A percentile compares a stretch with the other conserved stretches of the same genome.
Evolutionary conservation across 768 basidiomycete species (phyloP).

Genomic region (Plicaturopsis crispa): DNA sequence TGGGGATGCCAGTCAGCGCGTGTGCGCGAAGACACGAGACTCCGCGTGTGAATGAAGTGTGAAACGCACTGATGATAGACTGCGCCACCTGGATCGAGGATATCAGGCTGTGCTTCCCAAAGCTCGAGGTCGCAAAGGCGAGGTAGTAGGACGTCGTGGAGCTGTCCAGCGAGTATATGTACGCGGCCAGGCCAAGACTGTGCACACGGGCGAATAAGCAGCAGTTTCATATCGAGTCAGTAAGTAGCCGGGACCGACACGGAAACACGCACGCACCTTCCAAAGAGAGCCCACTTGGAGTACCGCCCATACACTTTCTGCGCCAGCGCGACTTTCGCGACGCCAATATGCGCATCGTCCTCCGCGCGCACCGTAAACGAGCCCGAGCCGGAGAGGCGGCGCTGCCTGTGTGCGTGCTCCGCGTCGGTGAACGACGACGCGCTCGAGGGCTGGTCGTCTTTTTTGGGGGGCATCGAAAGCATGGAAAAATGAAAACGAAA

Average conservation of each 20-base stretch:
- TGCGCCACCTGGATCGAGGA: slow-evolving; percentile 49
- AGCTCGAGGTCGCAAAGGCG: slow-evolving; percentile 44
- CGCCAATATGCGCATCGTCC: too few relatives aligned
- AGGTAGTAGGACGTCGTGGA: slow-evolving; percentile 65
- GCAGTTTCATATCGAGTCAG: too few relatives aligned
- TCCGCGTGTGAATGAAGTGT: background rate
- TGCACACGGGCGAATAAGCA: too few relatives aligned
- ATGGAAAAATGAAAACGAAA: too few relatives aligned
- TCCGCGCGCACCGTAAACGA: too few relatives aligned
- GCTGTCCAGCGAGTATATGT: slow-evolving; percentile 70
- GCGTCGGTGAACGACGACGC: too few relatives aligned
- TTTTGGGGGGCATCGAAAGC: too few relatives aligned
- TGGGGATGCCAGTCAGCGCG: slow-evolving; percentile 20
- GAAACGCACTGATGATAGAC: slow-evolving; percentile 45
- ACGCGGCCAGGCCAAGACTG: slow-evolving; percentile 62
- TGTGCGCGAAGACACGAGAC: slow-evolving; percentile 5
- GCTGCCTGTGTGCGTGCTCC: too few relatives aligned
- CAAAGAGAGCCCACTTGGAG: slow-evolving; percentile 53
- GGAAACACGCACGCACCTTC: slow-evolving; percentile 41
- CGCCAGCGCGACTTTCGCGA: slow-evolving; percentile 41
- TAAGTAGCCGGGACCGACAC: too few relatives aligned
- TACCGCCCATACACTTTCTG: slow-evolving; percentile 44
- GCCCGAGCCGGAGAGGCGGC: too few relatives aligned
- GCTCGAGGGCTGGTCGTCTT: too few relatives aligned
- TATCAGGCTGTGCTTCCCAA: slow-evolving; percentile 46